phyloP scores from a whole-genome alignment of 169 alveolate species.

The Babesia ovis region DNA sequence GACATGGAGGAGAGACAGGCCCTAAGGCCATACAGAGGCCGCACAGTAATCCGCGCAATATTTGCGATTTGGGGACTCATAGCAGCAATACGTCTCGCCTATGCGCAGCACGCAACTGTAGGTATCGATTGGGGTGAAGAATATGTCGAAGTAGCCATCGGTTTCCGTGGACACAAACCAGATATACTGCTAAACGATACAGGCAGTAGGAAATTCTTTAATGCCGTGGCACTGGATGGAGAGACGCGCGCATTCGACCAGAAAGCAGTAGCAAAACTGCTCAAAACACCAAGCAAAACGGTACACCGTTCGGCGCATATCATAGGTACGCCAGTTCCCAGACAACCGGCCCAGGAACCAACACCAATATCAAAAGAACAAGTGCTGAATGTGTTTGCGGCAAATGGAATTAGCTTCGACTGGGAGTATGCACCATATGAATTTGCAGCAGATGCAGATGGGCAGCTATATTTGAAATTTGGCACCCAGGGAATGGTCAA shows the following conservation, averaged over 20 bases:
- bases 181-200: slow-evolving; percentile 74
- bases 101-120: slow-evolving; percentile 45
- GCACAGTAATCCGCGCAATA: not conserved
- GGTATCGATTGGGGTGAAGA: slow-evolving; percentile 81
- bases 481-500: slow-evolving; percentile 66
- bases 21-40: not conserved
- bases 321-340: slow-evolving; percentile 34
- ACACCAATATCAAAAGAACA: slow-evolving; percentile 15
- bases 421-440: slow-evolving; percentile 66
- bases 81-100: not conserved
- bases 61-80: slow-evolving; percentile 4
- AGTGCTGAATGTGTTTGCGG: slow-evolving; percentile 3
- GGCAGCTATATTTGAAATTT: slow-evolving; percentile 64
- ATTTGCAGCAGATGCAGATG: slow-evolving; percentile 46
- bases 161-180: slow-evolving; percentile 75
- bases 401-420: slow-evolving; percentile 25
- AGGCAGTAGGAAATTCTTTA: slow-evolving; percentile 75
- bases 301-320: slow-evolving; percentile 58
- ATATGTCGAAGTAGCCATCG: slow-evolving; percentile 75
- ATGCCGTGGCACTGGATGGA: slow-evolving; percentile 70
- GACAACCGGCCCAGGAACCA: not conserved
- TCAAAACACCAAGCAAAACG: slow-evolving; percentile 45
- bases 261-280: slow-evolving; percentile 56
- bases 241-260: slow-evolving; percentile 70
- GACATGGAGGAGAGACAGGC: not conserved